phyloP scores from a whole-genome alignment of 2,329 filamentous ascomycete genomes.

The Aspergillus puulaauensis region DNA sequence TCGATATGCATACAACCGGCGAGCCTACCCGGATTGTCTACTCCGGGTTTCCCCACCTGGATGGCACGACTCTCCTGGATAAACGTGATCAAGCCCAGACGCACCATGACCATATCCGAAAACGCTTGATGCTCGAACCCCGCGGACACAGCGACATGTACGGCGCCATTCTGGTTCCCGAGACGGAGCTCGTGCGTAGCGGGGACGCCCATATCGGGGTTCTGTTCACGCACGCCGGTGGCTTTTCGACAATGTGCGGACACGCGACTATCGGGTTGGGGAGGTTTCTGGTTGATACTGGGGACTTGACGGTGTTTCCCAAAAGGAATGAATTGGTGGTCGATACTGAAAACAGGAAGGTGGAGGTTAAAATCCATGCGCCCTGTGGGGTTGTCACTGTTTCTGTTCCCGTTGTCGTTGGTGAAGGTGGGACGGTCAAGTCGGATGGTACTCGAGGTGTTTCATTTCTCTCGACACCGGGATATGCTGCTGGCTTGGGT shows the following conservation, averaged over 20 bases:
- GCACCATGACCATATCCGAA: conserved; percentile 43
- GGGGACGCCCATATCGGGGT: conserved; percentile 50
- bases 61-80: conserved; percentile 40
- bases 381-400: conserved; percentile 47
- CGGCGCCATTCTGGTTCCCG: conserved; percentile 45
- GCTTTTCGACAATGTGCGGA: conserved; percentile 53
- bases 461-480: conserved; percentile 44
- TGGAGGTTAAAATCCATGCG: conserved; percentile 42
- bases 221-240: conserved; percentile 50
- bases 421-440: conserved; percentile 16
- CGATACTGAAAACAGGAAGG: conserved; percentile 25
- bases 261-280: conserved; percentile 54
- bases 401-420: conserved; percentile 38
- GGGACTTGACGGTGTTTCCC: conserved; percentile 42
- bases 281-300: conserved; percentile 43
- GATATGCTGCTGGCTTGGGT: conserved; percentile 38
- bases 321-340: conserved; percentile 30
- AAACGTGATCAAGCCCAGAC: conserved; percentile 40
- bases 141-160: conserved; percentile 55
- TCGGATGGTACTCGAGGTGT: conserved; percentile 42
- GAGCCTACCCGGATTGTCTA: conserved; percentile 51
- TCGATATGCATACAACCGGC: conserved; percentile 51
- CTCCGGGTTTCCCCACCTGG: conserved; percentile 39
- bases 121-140: conserved; percentile 47
- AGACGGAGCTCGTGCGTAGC: conserved; percentile 42